Evolutionary conservation across 257 asterid species (phyloP).

Genomic region (Solanum sitiens): DNA sequence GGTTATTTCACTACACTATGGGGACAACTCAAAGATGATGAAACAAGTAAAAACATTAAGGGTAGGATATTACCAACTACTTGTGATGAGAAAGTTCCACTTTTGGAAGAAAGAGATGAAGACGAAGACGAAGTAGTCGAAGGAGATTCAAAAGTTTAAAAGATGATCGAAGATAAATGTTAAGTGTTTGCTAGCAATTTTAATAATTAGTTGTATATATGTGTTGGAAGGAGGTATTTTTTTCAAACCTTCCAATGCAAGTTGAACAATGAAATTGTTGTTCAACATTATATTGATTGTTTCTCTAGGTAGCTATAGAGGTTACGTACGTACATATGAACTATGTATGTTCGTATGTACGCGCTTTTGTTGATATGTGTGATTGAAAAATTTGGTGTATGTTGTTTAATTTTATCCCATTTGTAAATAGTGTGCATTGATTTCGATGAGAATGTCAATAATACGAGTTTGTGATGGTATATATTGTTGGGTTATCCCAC

Average conservation of each 20-base stretch:
- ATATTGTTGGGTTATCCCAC: too few species aligned
- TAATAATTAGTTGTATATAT: neutral
- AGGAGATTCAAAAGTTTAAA: conserved; percentile 26
- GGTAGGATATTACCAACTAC: neutral
- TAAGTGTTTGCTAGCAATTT: neutral
- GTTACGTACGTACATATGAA: neutral
- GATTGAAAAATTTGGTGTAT: neutral
- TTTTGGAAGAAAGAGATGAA: conserved; percentile 17
- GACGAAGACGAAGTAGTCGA: neutral
- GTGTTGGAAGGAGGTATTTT: conserved; percentile 11
- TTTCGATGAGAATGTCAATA: neutral
- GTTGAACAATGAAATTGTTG: conserved; percentile 2
- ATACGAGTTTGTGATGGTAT: neutral
- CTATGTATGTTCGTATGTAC: neutral
- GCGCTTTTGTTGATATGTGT: neutral
- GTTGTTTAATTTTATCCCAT: neutral
- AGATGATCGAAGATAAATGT: neutral
- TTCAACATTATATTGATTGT: neutral
- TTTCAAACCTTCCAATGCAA: neutral
- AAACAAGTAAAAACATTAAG: neutral
- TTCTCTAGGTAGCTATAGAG: neutral
- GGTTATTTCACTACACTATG: conserved; percentile 60
- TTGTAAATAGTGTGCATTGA: neutral
- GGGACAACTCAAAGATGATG: conserved; percentile 43
- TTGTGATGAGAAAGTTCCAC: conserved; percentile 34